Percentiles rank a stretch among this genome's conserved stretches.
Evolutionary conservation across 768 basidiomycete genomes (phyloP).

Genomic region (Suillus sp.): DNA sequence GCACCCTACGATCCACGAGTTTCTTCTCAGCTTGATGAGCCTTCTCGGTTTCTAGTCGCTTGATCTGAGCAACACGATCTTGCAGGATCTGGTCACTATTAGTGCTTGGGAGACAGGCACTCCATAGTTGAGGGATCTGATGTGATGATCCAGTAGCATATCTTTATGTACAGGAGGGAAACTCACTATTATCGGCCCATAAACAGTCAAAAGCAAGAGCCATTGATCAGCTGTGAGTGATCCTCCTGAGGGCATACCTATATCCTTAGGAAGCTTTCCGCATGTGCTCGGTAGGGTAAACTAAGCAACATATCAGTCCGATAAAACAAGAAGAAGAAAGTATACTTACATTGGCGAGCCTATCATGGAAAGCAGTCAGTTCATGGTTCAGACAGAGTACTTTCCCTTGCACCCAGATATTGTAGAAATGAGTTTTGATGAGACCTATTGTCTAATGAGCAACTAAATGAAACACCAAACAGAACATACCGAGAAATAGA

Average conservation of each 20-base stretch:
- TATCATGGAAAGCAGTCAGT: not conserved
- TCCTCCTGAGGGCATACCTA: conserved; percentile 36
- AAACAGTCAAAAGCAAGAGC: conserved; percentile 31
- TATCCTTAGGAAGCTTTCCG: conserved; percentile 25
- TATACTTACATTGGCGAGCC: conserved; percentile 7
- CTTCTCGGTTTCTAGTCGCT: not conserved
- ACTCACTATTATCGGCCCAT: conserved; percentile 33
- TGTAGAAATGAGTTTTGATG: conserved; percentile 31
- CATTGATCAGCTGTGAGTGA: conserved; percentile 39
- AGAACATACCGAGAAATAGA: conserved; percentile 31
- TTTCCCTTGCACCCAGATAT: conserved; percentile 29
- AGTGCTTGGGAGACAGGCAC: conserved; percentile 13
- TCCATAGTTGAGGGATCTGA: conserved; percentile 20
- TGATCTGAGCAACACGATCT: conserved; percentile 3
- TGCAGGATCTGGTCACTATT: not conserved
- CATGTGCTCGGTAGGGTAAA: conserved; percentile 1
- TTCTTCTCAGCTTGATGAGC: not conserved
- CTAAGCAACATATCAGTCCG: not conserved
- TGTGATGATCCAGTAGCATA: conserved; percentile 2
- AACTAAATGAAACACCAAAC: not conserved
- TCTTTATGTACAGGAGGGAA: too few relatives aligned
- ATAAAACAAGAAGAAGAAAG: not conserved
- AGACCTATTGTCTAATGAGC: conserved; percentile 12
- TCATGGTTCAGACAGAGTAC: conserved; percentile 16
- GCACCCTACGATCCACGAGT: not conserved